A percentile compares a stretch with the other conserved stretches of the same genome.
These are phyloP conservation scores for Casuarina glauca DNA, from an alignment of 306 rosid genomes.

Conservation along the genomic window DNA sequence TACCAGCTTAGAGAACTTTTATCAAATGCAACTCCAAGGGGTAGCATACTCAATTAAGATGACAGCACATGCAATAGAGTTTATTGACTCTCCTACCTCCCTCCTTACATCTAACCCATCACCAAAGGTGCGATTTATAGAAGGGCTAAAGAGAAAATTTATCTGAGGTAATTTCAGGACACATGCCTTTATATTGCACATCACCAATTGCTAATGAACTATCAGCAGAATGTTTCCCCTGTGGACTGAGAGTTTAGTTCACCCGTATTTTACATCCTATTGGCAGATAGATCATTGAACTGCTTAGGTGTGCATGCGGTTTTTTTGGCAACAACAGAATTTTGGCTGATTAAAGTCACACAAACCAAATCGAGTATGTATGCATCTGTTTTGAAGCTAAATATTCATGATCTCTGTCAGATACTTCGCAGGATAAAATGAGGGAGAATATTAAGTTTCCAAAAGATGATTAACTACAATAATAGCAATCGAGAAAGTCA, in stretches of 20 bases:
- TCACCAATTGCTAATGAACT: not conserved
- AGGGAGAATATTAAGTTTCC: not conserved
- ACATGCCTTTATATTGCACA: not conserved
- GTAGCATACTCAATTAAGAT: not conserved
- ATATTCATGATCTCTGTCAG: not conserved
- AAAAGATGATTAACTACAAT: not conserved
- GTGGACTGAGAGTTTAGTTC: not conserved
- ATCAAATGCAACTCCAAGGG: not conserved
- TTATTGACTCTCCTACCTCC: not conserved
- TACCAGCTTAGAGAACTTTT: not conserved
- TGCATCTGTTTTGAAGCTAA: not conserved
- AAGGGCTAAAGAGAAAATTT: too few relatives aligned
- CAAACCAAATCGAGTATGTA: not conserved
- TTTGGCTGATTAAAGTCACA: not conserved
- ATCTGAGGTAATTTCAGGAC: too few relatives aligned
- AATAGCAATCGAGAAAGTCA: constrained; percentile 9
- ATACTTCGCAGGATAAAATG: not conserved
- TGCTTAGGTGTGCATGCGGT: not conserved
- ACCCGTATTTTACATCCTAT: not conserved
- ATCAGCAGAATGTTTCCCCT: not conserved
- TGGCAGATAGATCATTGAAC: not conserved
- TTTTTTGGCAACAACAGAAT: not conserved
- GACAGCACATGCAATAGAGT: not conserved
- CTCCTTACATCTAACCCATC: not conserved
- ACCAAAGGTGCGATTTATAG: too few relatives aligned